phyloP scores from a whole-genome alignment of 345 rosid genomes.

The Pelargonium nanum region DNA sequence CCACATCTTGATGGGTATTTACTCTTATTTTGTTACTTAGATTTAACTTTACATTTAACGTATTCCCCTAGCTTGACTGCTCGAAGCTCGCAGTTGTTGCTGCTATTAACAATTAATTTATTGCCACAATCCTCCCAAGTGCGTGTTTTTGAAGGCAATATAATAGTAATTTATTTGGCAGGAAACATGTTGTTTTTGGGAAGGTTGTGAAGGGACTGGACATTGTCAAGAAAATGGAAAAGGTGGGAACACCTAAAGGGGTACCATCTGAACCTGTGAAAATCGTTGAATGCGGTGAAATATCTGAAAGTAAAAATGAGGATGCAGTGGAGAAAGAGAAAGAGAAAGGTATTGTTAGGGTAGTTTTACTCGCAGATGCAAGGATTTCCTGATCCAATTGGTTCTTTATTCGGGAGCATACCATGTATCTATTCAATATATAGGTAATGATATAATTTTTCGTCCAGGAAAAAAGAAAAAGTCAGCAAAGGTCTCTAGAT shows the following conservation, averaged over 20 bases:
- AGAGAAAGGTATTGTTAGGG: slow-evolving; percentile 38
- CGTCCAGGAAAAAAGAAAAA: slow-evolving; percentile 53
- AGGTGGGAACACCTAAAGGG: slow-evolving; percentile 57
- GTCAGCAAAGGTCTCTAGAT: slow-evolving; percentile 33
- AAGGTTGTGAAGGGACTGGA: slow-evolving; percentile 80
- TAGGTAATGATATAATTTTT: slow-evolving; percentile 11
- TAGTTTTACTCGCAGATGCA: neutral
- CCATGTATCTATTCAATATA: neutral
- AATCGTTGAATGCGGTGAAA: slow-evolving; percentile 69
- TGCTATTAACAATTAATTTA: neutral
- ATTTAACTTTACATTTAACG: too few relatives aligned
- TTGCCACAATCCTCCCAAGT: neutral
- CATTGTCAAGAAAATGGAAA: slow-evolving; percentile 67
- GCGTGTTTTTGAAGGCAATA: neutral
- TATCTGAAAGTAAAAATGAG: slow-evolving; percentile 35
- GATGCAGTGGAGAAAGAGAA: slow-evolving; percentile 37
- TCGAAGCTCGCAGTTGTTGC: neutral
- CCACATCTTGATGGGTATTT: slow-evolving; percentile 90
- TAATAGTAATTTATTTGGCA: slow-evolving; percentile 18
- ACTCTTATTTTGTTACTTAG: slow-evolving; percentile 13
- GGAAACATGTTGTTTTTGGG: slow-evolving; percentile 98
- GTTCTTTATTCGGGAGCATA: neutral
- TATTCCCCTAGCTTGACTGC: neutral
- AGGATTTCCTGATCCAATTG: slow-evolving; percentile 5
- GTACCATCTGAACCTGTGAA: slow-evolving; percentile 48